phyloP scores from a whole-genome alignment of 306 rosid species.

The Datisca glomerata region DNA sequence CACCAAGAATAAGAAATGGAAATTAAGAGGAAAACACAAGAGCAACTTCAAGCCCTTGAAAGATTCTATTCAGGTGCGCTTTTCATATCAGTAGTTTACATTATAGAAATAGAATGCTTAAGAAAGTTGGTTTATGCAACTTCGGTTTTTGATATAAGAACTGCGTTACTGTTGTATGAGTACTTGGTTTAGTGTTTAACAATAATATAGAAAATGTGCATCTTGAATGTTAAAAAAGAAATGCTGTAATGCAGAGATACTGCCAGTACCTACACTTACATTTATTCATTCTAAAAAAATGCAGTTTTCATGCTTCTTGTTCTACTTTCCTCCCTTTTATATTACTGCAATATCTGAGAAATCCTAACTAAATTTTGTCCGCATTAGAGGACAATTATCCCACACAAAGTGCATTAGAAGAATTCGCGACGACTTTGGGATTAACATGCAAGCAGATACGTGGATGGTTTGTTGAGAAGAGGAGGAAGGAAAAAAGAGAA shows the following conservation, averaged over 20 bases:
- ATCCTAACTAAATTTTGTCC: background rate
- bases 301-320: too few relatives aligned
- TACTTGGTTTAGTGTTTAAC: too few relatives aligned
- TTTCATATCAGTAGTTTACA: background rate
- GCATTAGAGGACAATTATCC: constrained; percentile 52
- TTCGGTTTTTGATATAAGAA: background rate
- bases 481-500: constrained; percentile 42
- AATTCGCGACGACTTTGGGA: constrained; percentile 30
- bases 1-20: constrained; percentile 8
- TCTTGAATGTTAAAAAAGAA: background rate
- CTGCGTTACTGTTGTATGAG: too few relatives aligned
- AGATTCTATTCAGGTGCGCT: constrained; percentile 27
- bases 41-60: constrained; percentile 29
- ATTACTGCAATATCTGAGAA: background rate
- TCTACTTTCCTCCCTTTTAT: too few relatives aligned
- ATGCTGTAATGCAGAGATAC: background rate
- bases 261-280: too few relatives aligned
- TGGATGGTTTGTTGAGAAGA: constrained; percentile 49
- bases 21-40: constrained; percentile 20
- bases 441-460: constrained; percentile 49
- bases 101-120: background rate
- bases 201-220: background rate
- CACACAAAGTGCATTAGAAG: constrained; percentile 25
- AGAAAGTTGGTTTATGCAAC: background rate
- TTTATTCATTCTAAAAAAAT: too few relatives aligned